Evolutionary conservation across 2,329 filamentous ascomycete genomes (phyloP).

Genomic region (Cordyceps cicadae): DNA sequence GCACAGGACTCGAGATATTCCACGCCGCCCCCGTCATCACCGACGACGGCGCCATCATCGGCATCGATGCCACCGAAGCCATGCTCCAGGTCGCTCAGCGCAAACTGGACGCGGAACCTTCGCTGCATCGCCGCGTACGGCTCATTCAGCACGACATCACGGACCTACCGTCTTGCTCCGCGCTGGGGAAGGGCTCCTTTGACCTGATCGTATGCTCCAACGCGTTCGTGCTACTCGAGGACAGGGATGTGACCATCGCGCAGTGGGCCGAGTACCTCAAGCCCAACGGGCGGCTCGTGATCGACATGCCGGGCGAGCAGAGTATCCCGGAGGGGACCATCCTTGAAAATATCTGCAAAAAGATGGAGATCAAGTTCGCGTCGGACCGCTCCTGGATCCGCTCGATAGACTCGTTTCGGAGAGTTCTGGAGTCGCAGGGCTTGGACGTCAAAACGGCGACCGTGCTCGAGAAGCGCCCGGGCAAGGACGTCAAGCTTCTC

Average conservation of each 20-base stretch:
- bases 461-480: conserved; percentile 20
- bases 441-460: conserved; percentile 20
- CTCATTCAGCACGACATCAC: conserved; percentile 23
- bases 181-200: conserved; percentile 19
- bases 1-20: conserved; percentile 26
- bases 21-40: conserved; percentile 22
- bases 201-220: conserved; percentile 8
- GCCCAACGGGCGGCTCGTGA: conserved; percentile 20
- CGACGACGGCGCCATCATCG: conserved; percentile 21
- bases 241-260: conserved; percentile 13
- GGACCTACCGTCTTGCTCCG: conserved; percentile 17
- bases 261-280: conserved; percentile 24
- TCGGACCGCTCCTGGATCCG: not conserved
- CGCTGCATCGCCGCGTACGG: conserved; percentile 16
- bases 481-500: conserved; percentile 17
- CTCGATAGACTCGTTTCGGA: conserved; percentile 13
- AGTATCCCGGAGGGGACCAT: conserved; percentile 19
- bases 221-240: not conserved
- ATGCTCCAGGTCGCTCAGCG: conserved; percentile 24
- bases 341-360: conserved; percentile 20
- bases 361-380: conserved; percentile 19
- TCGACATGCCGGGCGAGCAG: conserved; percentile 27
- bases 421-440: conserved; percentile 21
- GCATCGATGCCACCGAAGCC: conserved; percentile 23
- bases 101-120: conserved; percentile 15